phyloP scores from a whole-genome alignment of 805 yeast species.

The Sugiyamaella americana region DNA sequence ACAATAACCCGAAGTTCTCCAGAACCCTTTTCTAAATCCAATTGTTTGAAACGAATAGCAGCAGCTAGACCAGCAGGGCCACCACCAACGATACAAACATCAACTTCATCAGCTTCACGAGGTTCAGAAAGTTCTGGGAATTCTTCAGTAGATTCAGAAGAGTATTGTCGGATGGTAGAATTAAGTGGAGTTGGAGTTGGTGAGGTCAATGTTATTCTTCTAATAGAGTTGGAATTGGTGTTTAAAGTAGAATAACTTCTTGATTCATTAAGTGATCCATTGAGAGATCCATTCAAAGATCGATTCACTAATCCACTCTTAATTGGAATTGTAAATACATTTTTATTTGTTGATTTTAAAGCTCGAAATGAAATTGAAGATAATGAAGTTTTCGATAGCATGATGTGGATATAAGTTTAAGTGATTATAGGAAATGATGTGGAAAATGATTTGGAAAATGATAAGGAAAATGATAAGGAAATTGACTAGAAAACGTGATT shows the following conservation, averaged over 20 bases:
- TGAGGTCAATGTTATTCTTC: not conserved
- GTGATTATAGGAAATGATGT: not conserved
- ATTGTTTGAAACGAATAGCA: slow-evolving; percentile 81
- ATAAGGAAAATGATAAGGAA: not conserved
- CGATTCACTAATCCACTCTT: not conserved
- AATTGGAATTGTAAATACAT: not conserved
- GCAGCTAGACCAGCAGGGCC: slow-evolving; percentile 97
- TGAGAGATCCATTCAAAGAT: not conserved
- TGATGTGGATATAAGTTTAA: not conserved
- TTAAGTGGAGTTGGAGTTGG: not conserved
- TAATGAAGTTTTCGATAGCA: not conserved
- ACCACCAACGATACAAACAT: slow-evolving; percentile 94
- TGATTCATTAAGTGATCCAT: not conserved
- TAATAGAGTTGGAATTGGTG: not conserved
- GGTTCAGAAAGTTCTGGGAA: slow-evolving; percentile 38
- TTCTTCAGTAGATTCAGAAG: not conserved
- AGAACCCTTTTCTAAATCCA: slow-evolving; percentile 59
- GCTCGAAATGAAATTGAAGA: not conserved
- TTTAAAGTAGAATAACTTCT: too few species aligned
- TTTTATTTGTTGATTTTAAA: not conserved
- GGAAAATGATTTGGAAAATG: not conserved
- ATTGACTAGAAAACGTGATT: not conserved
- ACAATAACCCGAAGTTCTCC: slow-evolving; percentile 80
- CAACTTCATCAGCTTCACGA: slow-evolving; percentile 80
- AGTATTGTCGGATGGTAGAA: not conserved